Base-by-base conservation (phyloP, 805 yeast genomes). In the Candida oleophila region DNA sequence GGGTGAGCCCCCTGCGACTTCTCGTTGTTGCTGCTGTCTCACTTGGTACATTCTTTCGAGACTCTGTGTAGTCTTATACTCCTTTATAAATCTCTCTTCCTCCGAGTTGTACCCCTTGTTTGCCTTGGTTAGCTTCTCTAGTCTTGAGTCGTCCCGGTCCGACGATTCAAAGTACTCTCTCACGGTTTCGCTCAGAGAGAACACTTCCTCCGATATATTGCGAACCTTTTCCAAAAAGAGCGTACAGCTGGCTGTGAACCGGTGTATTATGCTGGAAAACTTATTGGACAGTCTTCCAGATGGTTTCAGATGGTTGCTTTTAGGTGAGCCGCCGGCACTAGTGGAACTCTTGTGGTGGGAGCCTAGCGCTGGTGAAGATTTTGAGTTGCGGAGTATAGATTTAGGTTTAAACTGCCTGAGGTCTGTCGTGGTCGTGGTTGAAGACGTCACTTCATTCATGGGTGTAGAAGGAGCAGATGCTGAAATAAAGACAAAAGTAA, bases 101-200 rank as follows among this genome's bases (percentile, higher is more conserved):
- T 57, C 59, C 2, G 58, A 52, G 25, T 56, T 58, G 52, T 52
- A 51, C 18, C 61, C 61, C 43, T 46, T 59, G 49, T 43, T 54
- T 42, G 38, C 42, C 43, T 48, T 52, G 36, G 49, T 45, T 33
- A 51, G 45, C 40, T 53, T 49, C 20, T 61, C 74, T 51, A 61
- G 59, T 35, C 52, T 38, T 14, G 41, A 5, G 19, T 59, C 62
- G 55, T 59, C 76, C 38, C 45, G 61, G 55, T 54, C 77, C 11
- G 36, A 16, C 20, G 22, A 60, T 14, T 71, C 72, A 55, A 82
- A 82, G 11, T 82, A 61, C 36, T 77, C 80, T 42, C 73, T 76
- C 0, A 76, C 67, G 1, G 70, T 65, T 51, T 80, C 82, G 64
- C 78, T 81, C 3, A 76, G 68, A 16, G 71, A 66, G 36, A 78